Conservation (phyloP, 768 basidiomycete species). For the Rhodotorula babjevae region DNA sequence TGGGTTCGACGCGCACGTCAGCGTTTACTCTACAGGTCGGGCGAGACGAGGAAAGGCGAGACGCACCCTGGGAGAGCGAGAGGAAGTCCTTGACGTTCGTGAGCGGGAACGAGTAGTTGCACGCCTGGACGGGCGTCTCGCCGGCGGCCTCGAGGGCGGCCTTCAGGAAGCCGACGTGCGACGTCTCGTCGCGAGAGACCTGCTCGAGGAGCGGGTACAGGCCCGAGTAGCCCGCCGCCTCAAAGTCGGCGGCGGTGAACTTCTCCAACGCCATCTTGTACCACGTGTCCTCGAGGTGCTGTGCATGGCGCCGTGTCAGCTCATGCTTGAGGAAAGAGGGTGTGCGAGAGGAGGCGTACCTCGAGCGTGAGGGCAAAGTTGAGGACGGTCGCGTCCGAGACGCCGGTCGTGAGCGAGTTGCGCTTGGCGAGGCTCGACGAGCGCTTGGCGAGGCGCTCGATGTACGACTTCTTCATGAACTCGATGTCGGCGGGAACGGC, state of each 20-base stretch:
- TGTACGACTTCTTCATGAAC: constrained; percentile 27
- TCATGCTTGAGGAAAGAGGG: too few species aligned
- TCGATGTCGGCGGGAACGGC: constrained; percentile 17
- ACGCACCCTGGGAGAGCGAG: constrained; percentile 49
- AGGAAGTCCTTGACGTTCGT: constrained; percentile 54
- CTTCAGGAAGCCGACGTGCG: constrained; percentile 58
- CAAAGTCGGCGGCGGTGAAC: constrained; percentile 54
- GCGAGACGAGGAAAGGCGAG: background rate
- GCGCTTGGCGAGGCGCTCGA: constrained; percentile 9
- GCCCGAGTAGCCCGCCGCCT: constrained; percentile 47
- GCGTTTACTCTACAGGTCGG: too few species aligned
- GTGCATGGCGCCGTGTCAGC: too few species aligned
- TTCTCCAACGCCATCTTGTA: constrained; percentile 44
- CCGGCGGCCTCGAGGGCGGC: constrained; percentile 51
- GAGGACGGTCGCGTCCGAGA: constrained; percentile 35
- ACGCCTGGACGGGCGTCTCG: constrained; percentile 52
- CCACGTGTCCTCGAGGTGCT: constrained; percentile 33
- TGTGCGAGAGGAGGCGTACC: background rate
- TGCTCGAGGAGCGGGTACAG: constrained; percentile 40
- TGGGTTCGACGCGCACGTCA: background rate
- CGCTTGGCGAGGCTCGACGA: constrained; percentile 18
- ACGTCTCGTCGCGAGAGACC: constrained; percentile 53
- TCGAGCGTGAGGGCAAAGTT: constrained; percentile 39
- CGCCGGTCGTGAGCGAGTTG: constrained; percentile 25
- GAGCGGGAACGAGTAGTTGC: constrained; percentile 56